Conservation (phyloP, 768 basidiomycete species). For the Trametes cinnabarina region DNA sequence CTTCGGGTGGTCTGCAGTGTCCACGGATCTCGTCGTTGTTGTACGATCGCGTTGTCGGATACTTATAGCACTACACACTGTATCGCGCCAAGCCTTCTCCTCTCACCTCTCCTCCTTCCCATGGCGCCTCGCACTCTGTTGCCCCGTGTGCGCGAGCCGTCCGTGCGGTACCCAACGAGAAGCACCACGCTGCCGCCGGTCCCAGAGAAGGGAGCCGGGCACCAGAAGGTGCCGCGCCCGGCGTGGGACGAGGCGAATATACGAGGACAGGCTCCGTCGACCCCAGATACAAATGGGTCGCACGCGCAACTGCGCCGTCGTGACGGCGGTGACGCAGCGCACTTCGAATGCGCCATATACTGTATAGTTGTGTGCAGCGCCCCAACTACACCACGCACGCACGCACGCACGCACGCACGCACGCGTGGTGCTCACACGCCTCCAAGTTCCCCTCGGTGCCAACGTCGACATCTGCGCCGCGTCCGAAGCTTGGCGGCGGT, state of each 20-base stretch:
- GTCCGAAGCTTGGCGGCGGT: no score
- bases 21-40: conserved; percentile 18
- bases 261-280: background rate
- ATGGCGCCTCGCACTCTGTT: background rate
- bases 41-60: conserved; percentile 12
- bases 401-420: no score
- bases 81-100: conserved; percentile 15
- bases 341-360: background rate
- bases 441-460: no score
- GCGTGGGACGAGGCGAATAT: conserved; percentile 8
- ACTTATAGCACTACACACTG: conserved; percentile 4
- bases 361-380: no score
- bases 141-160: background rate
- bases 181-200: background rate
- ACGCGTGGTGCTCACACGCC: no score
- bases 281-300: background rate
- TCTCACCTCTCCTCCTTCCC: background rate
- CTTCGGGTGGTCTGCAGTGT: background rate
- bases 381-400: no score
- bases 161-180: background rate
- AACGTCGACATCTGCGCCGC: no score
- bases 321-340: background rate
- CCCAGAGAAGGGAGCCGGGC: background rate
- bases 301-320: no score
- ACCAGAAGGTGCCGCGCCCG: conserved; percentile 1